phyloP scores from a whole-genome alignment of 2,329 filamentous ascomycete genomes.

The Aspergillus fumigatiaffinis region DNA sequence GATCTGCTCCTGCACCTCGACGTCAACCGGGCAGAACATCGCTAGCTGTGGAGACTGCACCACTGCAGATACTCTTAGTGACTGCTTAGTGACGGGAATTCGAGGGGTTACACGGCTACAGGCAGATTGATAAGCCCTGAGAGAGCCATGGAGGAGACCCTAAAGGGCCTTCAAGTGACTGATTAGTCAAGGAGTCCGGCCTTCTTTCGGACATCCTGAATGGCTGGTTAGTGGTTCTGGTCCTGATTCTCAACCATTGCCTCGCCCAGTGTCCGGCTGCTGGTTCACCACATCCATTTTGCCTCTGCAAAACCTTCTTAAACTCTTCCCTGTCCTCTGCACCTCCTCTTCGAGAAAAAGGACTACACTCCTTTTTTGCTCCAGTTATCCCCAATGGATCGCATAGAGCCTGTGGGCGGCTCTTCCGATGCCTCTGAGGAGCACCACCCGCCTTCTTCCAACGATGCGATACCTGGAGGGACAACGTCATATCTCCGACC shows the following conservation, averaged over 20 bases:
- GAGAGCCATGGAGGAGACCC: not conserved
- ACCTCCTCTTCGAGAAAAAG: not conserved
- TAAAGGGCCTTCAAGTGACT: not conserved
- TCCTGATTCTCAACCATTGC: not conserved
- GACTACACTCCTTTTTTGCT: not conserved
- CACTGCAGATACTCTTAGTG: not conserved
- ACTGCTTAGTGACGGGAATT: too few relatives aligned
- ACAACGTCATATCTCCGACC: constrained; percentile 19
- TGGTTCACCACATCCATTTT: not conserved
- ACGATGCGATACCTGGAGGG: constrained; percentile 14
- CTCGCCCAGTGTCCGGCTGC: not conserved
- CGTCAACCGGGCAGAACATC: not conserved
- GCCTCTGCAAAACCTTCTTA: not conserved
- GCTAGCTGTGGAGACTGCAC: not conserved
- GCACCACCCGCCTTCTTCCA: constrained; percentile 10
- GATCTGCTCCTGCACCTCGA: not conserved
- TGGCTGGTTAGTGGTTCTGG: not conserved
- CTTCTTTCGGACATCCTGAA: not conserved
- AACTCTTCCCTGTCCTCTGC: constrained; percentile 1
- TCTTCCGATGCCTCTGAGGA: constrained; percentile 10
- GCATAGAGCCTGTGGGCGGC: constrained; percentile 32
- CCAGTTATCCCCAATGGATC: constrained; percentile 31
- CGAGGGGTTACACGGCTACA: too few relatives aligned
- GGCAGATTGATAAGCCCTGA: constrained; percentile 7
- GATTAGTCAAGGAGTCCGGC: not conserved